Evolutionary conservation across 2,329 filamentous ascomycete species (phyloP).

Genomic region (Rhinocladiella similis): DNA sequence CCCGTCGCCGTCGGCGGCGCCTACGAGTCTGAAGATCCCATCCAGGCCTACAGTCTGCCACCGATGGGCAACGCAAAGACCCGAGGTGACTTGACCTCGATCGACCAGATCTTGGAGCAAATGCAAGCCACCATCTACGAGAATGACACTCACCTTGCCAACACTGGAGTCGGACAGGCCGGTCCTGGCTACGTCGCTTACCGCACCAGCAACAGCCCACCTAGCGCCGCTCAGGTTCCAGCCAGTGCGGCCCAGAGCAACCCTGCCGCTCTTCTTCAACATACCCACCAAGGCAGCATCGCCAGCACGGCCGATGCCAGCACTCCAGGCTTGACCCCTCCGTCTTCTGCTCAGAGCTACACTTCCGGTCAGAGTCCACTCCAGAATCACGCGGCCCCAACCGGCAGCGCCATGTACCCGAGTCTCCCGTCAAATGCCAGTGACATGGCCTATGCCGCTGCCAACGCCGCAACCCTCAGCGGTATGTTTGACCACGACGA

Average conservation of each 20-base stretch:
- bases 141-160: conserved; percentile 77
- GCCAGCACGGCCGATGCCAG: conserved; percentile 43
- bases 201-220: conserved; percentile 57
- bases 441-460: conserved; percentile 56
- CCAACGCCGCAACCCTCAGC: conserved; percentile 60
- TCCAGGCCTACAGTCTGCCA: conserved; percentile 81
- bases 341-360: conserved; percentile 63
- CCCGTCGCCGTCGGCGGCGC: conserved; percentile 50
- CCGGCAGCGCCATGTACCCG: conserved; percentile 59
- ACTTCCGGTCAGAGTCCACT: conserved; percentile 61
- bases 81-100: conserved; percentile 89
- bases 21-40: conserved; percentile 57
- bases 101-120: conserved; percentile 92
- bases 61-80: conserved; percentile 85
- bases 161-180: conserved; percentile 74
- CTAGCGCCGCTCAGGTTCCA: conserved; percentile 44
- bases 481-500: conserved; percentile 61
- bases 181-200: conserved; percentile 65
- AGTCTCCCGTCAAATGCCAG: conserved; percentile 61
- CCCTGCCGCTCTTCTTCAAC: conserved; percentile 22
- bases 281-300: conserved; percentile 33
- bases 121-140: conserved; percentile 97
- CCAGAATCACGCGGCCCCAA: conserved; percentile 33
- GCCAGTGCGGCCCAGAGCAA: conserved; percentile 41
- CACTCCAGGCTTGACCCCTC: conserved; percentile 64